Evolutionary conservation across 306 rosid species (phyloP), one percentile per base, ranked within the genome.

Genomic region (Neltuma alba): DNA sequence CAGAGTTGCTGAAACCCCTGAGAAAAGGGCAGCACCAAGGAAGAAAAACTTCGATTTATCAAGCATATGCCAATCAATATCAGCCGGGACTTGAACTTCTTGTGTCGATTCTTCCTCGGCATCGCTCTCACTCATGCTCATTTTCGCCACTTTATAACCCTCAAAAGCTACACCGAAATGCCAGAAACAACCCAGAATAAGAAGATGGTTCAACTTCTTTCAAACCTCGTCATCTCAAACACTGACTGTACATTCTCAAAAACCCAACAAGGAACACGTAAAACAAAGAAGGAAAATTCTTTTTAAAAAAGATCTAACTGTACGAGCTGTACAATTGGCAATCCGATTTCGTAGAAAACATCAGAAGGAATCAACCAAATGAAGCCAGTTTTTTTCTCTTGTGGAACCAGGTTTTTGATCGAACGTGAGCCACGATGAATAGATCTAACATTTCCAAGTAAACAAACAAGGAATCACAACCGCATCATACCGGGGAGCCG

Each of bases 331-430:
- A 83, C 85, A 86, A 76, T 21, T 45, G 10, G 38, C 25, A 71
- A 67, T 37, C 23, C 66, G 20, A 41, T 74, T 11, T n/a, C 1
- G 73, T 62, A 60, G 44, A 55, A 20, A 34, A 66, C 48, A 5
- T 58, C 9, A 23, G 10, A 21, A n/a, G 20, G 42, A 45, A 28
- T 30, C 15, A 80, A 9, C 58, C 14, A 70, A 60, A 69, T 20
- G 54, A 37, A 30, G 27, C 16, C 20, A 50, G 37, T 73, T 85
- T 78, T 80, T 83, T 89, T 80, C 89, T 75, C 77, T 83, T 74
- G 83, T 78, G 96, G 79, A 89, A 91, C 91, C 89, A 86, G 89
- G 86, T 79, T 34, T 89, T 89, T 70, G 97, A 88, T 76, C 86
- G 92, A 78, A 77, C 74, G 76, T 77, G 85, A 63, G 65, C 83